Evolutionary conservation across 306 rosid genomes (phyloP).

Genomic region (Prunus salicina): DNA sequence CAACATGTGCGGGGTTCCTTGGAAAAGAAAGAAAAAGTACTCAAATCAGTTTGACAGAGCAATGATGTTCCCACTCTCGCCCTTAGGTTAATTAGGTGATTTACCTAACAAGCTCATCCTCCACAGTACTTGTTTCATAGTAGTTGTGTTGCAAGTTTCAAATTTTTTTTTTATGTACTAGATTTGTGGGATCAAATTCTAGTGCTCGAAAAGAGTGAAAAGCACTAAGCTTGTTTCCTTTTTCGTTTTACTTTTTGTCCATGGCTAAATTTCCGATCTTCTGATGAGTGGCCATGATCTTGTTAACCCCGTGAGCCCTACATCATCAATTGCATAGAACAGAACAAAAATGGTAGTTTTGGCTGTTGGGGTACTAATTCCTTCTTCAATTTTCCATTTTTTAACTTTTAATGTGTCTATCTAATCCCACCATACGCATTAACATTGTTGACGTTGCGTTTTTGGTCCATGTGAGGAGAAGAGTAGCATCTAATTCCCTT

Average conservation of each 20-base stretch:
- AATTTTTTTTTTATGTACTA: background rate
- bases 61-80: too few species aligned
- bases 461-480: conserved; percentile 23
- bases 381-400: background rate
- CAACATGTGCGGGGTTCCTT: background rate
- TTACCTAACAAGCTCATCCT: too few species aligned
- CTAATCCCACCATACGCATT: background rate
- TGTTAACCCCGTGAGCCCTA: background rate
- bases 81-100: too few species aligned
- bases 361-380: background rate
- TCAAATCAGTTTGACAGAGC: too few species aligned
- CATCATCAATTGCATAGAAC: too few species aligned
- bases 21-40: background rate
- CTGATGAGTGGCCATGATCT: background rate
- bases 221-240: background rate
- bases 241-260: too few species aligned
- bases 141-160: background rate
- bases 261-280: too few species aligned
- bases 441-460: background rate
- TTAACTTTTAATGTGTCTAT: background rate
- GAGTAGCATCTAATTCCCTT: conserved; percentile 1
- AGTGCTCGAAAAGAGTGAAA: background rate
- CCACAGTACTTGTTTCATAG: background rate
- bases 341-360: too few species aligned
- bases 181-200: background rate